Evolutionary conservation across 306 rosid species (phyloP).

Genomic region (Styphnolobium japonicum): DNA sequence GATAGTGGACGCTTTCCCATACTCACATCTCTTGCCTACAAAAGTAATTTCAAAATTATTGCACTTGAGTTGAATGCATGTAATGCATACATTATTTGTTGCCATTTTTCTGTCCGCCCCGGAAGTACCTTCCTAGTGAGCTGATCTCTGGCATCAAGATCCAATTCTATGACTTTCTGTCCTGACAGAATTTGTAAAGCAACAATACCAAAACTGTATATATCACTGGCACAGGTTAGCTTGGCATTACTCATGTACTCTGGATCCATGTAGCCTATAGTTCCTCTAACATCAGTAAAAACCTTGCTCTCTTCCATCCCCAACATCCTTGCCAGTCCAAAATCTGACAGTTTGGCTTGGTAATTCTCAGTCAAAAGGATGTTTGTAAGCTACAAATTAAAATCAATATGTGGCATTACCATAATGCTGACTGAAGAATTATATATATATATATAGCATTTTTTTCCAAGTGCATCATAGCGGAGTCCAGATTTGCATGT

Average conservation of each 20-base stretch:
- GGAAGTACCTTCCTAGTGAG: slow-evolving; percentile 72
- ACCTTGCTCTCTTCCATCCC: slow-evolving; percentile 76
- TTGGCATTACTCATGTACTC: slow-evolving; percentile 92
- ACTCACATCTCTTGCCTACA: slow-evolving; percentile 78
- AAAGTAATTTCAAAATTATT: neutral
- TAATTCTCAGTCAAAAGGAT: slow-evolving; percentile 64
- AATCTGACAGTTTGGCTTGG: slow-evolving; percentile 86
- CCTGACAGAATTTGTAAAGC: slow-evolving; percentile 79
- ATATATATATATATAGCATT: neutral
- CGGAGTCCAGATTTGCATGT: neutral
- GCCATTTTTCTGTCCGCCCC: neutral
- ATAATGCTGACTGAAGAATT: neutral
- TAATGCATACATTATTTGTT: neutral
- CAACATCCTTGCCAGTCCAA: slow-evolving; percentile 78
- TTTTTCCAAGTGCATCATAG: neutral
- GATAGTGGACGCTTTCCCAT: slow-evolving; percentile 55
- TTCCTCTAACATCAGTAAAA: slow-evolving; percentile 84
- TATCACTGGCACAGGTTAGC: slow-evolving; percentile 80
- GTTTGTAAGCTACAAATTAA: slow-evolving; percentile 64
- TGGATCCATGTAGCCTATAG: slow-evolving; percentile 95
- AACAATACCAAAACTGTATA: slow-evolving; percentile 86
- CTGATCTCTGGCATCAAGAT: slow-evolving; percentile 83
- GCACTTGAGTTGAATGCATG: neutral
- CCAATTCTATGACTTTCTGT: slow-evolving; percentile 75
- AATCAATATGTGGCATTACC: neutral